Base-by-base conservation (phyloP, 495 filamentous ascomycete species). In the Podospora anserina region DNA sequence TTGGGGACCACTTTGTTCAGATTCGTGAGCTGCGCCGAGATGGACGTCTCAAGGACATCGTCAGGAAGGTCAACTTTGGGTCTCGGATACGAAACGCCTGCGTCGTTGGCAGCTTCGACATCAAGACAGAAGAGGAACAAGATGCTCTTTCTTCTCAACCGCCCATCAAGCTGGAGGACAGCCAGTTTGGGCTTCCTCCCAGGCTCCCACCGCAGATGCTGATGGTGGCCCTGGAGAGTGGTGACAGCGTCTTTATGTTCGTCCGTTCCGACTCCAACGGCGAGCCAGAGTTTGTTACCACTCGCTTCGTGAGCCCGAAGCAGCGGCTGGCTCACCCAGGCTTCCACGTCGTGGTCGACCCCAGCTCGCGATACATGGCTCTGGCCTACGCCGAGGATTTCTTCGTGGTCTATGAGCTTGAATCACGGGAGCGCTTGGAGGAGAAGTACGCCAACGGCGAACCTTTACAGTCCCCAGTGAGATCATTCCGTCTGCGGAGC, bases 281-380 rank as follows among this genome's bases (percentile, higher is more conserved):
- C 6, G 69, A 72, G 44, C 81, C 83, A 27, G 81, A 86, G 61
- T 92, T 97, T 70, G 77, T 88, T 44, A 84, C 84, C 61, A 82
- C 83, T 53, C 81, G 83, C 53, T 86, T 86, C 15, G 80, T 90
- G 15, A 88, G 87, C 55, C 84, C 85, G 23, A 83, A 87, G 56
- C 82, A 84, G 65, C 69, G 69, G 6, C 65, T 78, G 3, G 67
- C 72, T 15, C 74, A 75, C 39, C 87, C 90, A 65, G 94, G 94
- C 5, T 88, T 88, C 66, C 90, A 93, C 75, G 78, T 97, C 63
- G 90, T 93, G 53, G 88, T 97, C 53, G 93, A 97, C 76, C 93
- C 94, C 23, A 83, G 80, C 64, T 86, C 80, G 11, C 77, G 80
- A 18, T 86, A 85, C 74, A 70, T 85, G 67, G 81, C 78, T 1